These are phyloP conservation scores for Plectranthus barbatus DNA, from an alignment of 257 asterid genomes.

Conservation along the genomic window DNA sequence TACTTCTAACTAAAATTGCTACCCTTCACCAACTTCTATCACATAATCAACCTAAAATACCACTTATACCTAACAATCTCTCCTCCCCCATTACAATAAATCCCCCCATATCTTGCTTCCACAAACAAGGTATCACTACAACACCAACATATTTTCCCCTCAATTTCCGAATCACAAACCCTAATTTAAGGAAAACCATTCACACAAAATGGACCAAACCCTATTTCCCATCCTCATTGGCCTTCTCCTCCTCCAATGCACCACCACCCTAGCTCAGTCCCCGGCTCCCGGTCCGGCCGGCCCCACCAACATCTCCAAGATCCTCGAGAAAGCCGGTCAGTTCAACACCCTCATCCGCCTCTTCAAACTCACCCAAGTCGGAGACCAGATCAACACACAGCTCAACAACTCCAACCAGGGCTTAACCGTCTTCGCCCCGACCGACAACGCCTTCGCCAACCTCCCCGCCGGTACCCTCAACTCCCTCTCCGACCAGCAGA, in stretches of 20 bases:
- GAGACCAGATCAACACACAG: constrained; percentile 65
- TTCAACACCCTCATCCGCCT: constrained; percentile 68
- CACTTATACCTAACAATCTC: constrained; percentile 29
- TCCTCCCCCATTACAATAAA: constrained; percentile 32
- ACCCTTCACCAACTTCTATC: constrained; percentile 26
- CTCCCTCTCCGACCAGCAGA: constrained; percentile 61
- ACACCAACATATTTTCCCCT: constrained; percentile 1
- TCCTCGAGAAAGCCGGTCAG: constrained; percentile 94
- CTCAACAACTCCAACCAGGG: constrained; percentile 83
- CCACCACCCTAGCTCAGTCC: constrained; percentile 40
- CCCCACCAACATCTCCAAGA: constrained; percentile 66
- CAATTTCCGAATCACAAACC: neutral
- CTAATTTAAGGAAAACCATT: neutral
- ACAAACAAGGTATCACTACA: constrained; percentile 1
- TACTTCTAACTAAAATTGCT: constrained; percentile 14
- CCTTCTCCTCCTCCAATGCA: constrained; percentile 23
- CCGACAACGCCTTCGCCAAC: constrained; percentile 62
- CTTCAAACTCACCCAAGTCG: constrained; percentile 46
- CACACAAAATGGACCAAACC: constrained; percentile 24
- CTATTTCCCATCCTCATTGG: constrained; percentile 15
- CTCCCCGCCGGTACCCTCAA: constrained; percentile 66
- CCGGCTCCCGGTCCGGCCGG: constrained; percentile 61
- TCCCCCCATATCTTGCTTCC: constrained; percentile 17
- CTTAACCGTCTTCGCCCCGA: constrained; percentile 65
- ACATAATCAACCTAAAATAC: neutral